A percentile compares a stretch with the other conserved stretches of the same genome.
These are phyloP conservation scores for Neoboletus brunneissimus DNA, from an alignment of 768 basidiomycete species.

Conservation along the genomic window DNA sequence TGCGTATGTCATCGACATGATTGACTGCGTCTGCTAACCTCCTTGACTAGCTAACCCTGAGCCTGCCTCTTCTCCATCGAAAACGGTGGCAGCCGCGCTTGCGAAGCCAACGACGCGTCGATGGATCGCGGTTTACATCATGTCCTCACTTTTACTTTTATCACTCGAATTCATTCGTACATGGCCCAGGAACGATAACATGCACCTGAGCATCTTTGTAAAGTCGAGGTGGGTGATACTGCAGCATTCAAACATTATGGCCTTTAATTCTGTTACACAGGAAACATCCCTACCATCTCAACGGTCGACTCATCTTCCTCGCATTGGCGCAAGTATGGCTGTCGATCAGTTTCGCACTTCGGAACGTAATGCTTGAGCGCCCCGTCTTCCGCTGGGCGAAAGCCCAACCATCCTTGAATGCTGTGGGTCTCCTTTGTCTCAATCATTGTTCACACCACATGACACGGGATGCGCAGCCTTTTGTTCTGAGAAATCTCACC, in stretches of 20 bases:
- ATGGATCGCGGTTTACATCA: slow-evolving; percentile 44
- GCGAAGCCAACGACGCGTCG: slow-evolving; percentile 46
- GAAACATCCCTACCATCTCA: slow-evolving; percentile 73
- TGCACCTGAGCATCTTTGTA: slow-evolving; percentile 55
- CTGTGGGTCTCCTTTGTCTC: slow-evolving; percentile 15
- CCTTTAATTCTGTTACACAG: slow-evolving; percentile 33
- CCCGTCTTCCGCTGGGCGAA: slow-evolving; percentile 47
- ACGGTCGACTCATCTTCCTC: slow-evolving; percentile 64
- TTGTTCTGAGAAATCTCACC: slow-evolving; percentile 16
- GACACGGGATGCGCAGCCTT: slow-evolving; percentile 16
- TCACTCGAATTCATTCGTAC: slow-evolving; percentile 42
- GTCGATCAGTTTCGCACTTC: slow-evolving; percentile 47
- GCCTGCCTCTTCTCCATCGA: slow-evolving; percentile 50
- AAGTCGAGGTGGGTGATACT: slow-evolving; percentile 56
- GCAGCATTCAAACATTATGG: not conserved
- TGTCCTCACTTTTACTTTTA: slow-evolving; percentile 45
- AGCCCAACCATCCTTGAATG: slow-evolving; percentile 7
- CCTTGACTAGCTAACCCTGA: slow-evolving; percentile 43
- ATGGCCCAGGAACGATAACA: slow-evolving; percentile 32
- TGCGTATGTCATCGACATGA: slow-evolving; percentile 33
- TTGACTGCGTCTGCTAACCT: not conserved
- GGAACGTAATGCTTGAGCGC: slow-evolving; percentile 63
- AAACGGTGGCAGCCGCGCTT: slow-evolving; percentile 44
- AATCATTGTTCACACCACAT: not conserved
- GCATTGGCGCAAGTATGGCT: slow-evolving; percentile 49